Evolutionary conservation across 331 rosid species (phyloP), one percentile per base, ranked within the genome.

Genomic region (Malus hybrid): DNA sequence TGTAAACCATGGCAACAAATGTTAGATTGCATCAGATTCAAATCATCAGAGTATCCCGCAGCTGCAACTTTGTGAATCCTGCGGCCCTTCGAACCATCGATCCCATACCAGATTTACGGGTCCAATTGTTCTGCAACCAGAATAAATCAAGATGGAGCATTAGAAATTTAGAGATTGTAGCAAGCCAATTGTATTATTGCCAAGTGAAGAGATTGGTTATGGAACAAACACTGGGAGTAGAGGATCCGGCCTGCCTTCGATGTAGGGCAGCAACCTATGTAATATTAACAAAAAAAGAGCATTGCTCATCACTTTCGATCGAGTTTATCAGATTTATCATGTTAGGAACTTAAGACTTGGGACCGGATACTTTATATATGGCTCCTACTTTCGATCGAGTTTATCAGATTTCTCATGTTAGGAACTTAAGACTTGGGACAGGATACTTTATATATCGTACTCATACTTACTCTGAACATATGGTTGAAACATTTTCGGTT

Each of bases 41-140:
- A 16, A 52, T 52, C 57, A 16, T 90, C 86, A 90, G 76, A 90
- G 90, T 82, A 90, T 87, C 79, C 70, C 39, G 80, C 98, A 93
- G 70, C 87, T 77, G 82, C 98, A 93, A 18, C 85, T 82, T 77
- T 75, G 89, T 42, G 88, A 65, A 71, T 88, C 88, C 76, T 84
- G 90, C 63, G 98, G 87, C 52, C 94, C 94, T 77, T 93, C 98
- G 72, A 90, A 93, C 98, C 98, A 93, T 78, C 87, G 86, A 82
- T 90, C 87, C 98, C 95, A 92, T 69, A 63, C 42, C 33, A 82
- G 82, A 81, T 83, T 84, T 84, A 84, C 44, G 32, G 93, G 93
- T 42, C 93, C 96, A 72, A 57, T 85, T 69, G 82, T 82, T 81
- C 97, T 92, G 91, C 71, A 72, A 63, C 67, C 46, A 73, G 26